A percentile compares a stretch with the other conserved stretches of the same genome.
Evolutionary conservation across 805 yeast species (phyloP).

Genomic region (Saturnispora gosingensis): DNA sequence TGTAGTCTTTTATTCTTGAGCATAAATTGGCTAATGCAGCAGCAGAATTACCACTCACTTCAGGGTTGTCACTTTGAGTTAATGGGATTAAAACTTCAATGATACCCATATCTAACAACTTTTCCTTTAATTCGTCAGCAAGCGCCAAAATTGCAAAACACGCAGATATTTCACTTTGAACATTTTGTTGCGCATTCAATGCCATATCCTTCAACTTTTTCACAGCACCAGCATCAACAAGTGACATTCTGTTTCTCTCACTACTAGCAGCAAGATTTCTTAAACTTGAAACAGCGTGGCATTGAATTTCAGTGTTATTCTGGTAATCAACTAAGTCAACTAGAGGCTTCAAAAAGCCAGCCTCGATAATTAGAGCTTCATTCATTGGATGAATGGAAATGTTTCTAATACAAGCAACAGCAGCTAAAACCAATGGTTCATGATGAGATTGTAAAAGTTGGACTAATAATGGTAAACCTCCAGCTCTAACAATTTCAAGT

Average conservation of each 20-base stretch:
- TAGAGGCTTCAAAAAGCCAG: constrained; percentile 89
- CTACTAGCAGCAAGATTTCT: constrained; percentile 94
- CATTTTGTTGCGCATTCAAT: constrained; percentile 76
- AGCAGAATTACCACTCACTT: constrained; percentile 96
- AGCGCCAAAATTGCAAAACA: constrained; percentile 94
- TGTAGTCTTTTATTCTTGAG: constrained; percentile 79
- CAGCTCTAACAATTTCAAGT: constrained; percentile 89
- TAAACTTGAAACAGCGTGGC: constrained; percentile 94
- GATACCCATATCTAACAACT: constrained; percentile 73
- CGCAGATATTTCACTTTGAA: constrained; percentile 93
- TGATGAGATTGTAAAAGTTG: constrained; percentile 80
- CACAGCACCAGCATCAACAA: constrained; percentile 92
- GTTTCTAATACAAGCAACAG: constrained; percentile 97
- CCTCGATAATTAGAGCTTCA: constrained; percentile 91
- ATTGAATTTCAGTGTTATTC: constrained; percentile 92
- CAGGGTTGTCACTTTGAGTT: constrained; percentile 79
- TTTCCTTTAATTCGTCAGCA: constrained; percentile 88
- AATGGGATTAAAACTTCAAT: constrained; percentile 85
- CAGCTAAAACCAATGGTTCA: constrained; percentile 87
- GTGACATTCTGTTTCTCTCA: constrained; percentile 84
- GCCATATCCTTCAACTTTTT: constrained; percentile 86
- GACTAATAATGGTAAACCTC: constrained; percentile 92
- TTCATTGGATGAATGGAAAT: constrained; percentile 94
- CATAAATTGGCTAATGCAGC: constrained; percentile 96
- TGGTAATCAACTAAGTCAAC: constrained; percentile 75